Evolutionary conservation across 2,329 filamentous ascomycete species (phyloP).

Genomic region (Pseudocercospora crystallina): DNA sequence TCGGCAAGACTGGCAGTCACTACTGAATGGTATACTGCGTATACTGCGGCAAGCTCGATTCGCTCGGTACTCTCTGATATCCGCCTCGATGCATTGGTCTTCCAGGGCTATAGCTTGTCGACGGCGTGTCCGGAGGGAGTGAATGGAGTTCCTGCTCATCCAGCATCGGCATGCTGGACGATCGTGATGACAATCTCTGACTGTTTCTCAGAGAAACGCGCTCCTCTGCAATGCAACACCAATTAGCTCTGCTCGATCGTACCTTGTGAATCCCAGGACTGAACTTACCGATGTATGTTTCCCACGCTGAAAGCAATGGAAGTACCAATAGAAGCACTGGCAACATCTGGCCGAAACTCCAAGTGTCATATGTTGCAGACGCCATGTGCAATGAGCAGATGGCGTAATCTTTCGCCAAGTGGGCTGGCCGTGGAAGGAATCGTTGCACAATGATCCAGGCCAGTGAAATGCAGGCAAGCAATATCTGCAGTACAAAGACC

Average conservation of each 20-base stretch:
- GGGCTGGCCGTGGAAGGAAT: background rate
- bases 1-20: too few species aligned
- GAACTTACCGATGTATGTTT: constrained; percentile 6
- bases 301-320: constrained; percentile 4
- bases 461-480: too few species aligned
- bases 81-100: background rate
- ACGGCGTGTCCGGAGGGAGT: too few species aligned
- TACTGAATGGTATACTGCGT: too few species aligned
- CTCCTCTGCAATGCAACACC: too few species aligned
- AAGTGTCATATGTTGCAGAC: background rate
- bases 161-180: background rate
- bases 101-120: background rate
- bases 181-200: background rate
- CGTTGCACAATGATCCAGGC: background rate
- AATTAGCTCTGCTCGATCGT: too few species aligned
- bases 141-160: too few species aligned
- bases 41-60: background rate
- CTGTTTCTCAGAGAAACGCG: background rate
- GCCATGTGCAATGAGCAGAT: background rate
- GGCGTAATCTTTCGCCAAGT: background rate
- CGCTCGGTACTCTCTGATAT: background rate
- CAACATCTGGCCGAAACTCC: constrained; percentile 6
- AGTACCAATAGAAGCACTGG: constrained; percentile 4
- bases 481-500: background rate
- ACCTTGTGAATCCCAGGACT: too few species aligned